phyloP scores from a whole-genome alignment of 2,329 filamentous ascomycete genomes.

The Niveomyces coronatus region DNA sequence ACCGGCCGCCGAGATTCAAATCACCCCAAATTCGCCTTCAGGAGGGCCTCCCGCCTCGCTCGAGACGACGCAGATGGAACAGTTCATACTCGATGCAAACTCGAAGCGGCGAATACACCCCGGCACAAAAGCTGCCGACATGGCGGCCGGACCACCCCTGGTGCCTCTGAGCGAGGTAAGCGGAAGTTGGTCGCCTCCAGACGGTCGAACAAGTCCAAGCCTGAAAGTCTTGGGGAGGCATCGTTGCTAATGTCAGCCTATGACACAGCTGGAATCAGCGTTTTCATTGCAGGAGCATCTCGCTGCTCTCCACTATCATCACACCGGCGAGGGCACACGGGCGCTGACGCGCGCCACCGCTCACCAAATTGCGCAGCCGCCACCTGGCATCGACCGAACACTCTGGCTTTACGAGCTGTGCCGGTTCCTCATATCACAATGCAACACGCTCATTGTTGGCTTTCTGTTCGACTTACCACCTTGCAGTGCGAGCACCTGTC shows the following conservation, averaged over 20 bases:
- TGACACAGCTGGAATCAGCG: slow-evolving; percentile 74
- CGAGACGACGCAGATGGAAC: slow-evolving; percentile 52
- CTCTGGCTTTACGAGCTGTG: slow-evolving; percentile 98
- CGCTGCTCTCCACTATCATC: slow-evolving; percentile 77
- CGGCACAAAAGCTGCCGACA: slow-evolving; percentile 83
- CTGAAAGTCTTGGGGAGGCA: too few species aligned
- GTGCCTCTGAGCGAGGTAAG: slow-evolving; percentile 74
- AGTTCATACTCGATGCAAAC: slow-evolving; percentile 57
- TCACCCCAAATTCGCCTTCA: slow-evolving; percentile 66
- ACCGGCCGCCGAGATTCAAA: slow-evolving; percentile 88
- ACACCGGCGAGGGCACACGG: slow-evolving; percentile 56
- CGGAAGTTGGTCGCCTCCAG: slow-evolving; percentile 4
- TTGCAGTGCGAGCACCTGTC: slow-evolving; percentile 81
- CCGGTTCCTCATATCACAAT: slow-evolving; percentile 88
- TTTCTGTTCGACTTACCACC: slow-evolving; percentile 87
- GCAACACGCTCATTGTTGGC: slow-evolving; percentile 83
- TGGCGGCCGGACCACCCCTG: slow-evolving; percentile 84
- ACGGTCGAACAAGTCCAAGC: background rate
- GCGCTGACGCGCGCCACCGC: slow-evolving; percentile 72
- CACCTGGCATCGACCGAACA: slow-evolving; percentile 70
- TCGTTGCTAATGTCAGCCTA: slow-evolving; percentile 12
- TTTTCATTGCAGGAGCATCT: slow-evolving; percentile 97
- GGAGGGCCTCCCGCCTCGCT: slow-evolving; percentile 43
- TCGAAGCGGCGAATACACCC: slow-evolving; percentile 79
- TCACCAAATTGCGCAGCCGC: slow-evolving; percentile 65